Conservation (phyloP, 2,329 filamentous ascomycete species). For the Apiospora kogelbergensis region DNA sequence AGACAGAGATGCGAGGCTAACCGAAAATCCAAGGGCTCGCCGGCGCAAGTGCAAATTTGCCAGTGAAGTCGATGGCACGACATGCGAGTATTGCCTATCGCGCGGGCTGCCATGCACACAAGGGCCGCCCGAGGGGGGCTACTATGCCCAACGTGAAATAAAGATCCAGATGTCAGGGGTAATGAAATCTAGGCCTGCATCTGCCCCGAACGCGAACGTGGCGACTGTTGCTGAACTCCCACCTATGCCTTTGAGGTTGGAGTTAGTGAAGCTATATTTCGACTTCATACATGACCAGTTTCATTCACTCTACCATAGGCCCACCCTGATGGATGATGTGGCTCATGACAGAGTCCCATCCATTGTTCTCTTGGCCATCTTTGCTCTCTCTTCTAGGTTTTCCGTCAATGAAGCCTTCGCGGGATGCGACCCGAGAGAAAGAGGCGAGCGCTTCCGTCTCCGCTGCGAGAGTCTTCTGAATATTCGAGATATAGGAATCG, state of each 20-base stretch:
- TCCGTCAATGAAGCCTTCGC: slow-evolving; percentile 22
- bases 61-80: neutral
- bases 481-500: slow-evolving; percentile 35
- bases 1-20: slow-evolving; percentile 8
- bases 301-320: slow-evolving; percentile 33
- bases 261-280: slow-evolving; percentile 34
- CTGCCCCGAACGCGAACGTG: neutral
- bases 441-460: slow-evolving; percentile 21
- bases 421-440: slow-evolving; percentile 22
- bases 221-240: slow-evolving; percentile 2
- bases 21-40: slow-evolving; percentile 8
- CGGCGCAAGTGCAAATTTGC: slow-evolving; percentile 13
- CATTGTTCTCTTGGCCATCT: slow-evolving; percentile 26
- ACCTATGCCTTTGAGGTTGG: slow-evolving; percentile 13
- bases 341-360: slow-evolving; percentile 20
- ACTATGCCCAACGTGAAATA: slow-evolving; percentile 11
- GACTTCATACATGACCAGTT: slow-evolving; percentile 34
- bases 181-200: neutral
- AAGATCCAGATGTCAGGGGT: slow-evolving; percentile 8
- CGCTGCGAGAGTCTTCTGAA: slow-evolving; percentile 29
- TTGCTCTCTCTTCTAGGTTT: slow-evolving; percentile 27
- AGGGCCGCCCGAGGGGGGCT: slow-evolving; percentile 13
- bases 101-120: slow-evolving; percentile 13
- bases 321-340: slow-evolving; percentile 25
- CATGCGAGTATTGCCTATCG: slow-evolving; percentile 15